Evolutionary conservation across 805 yeast species (phyloP).

Genomic region (Ogataea allantospora): DNA sequence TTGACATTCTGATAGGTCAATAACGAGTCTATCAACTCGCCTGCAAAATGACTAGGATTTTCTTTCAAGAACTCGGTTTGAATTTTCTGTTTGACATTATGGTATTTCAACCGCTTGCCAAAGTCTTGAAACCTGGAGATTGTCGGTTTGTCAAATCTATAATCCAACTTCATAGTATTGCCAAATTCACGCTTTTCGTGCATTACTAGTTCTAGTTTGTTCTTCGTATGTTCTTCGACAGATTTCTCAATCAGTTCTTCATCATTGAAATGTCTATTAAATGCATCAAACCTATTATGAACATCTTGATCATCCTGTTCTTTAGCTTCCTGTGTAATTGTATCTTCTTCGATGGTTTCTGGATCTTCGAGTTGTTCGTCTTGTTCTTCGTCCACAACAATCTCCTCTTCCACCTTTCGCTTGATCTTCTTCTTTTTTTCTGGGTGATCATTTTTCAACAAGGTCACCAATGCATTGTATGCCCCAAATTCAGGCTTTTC

Average conservation of each 20-base stretch:
- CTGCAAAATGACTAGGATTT: conserved; percentile 43
- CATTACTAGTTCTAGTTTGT: conserved; percentile 10
- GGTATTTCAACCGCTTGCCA: conserved; percentile 25
- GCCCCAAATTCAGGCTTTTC: conserved; percentile 20
- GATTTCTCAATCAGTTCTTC: conserved; percentile 38
- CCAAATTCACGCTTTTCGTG: conserved; percentile 8
- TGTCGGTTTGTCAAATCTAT: conserved; percentile 18
- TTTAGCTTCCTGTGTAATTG: conserved; percentile 37
- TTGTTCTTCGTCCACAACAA: conserved; percentile 4
- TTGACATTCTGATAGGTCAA: conserved; percentile 71
- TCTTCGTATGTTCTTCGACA: conserved; percentile 26
- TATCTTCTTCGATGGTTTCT: conserved; percentile 15
- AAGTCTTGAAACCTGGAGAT: conserved; percentile 8
- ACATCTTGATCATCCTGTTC: conserved; percentile 36
- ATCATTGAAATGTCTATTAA: conserved; percentile 69
- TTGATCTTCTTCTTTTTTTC: conserved; percentile 17
- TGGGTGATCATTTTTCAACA: conserved; percentile 25
- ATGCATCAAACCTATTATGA: conserved; percentile 54
- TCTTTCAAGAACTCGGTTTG: conserved; percentile 36
- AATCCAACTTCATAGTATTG: conserved; percentile 31
- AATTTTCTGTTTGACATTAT: conserved; percentile 48
- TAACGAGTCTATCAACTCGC: conserved; percentile 57
- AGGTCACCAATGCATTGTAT: conserved; percentile 31
- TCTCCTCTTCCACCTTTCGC: conserved; percentile 13
- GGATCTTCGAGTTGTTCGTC: neutral